Percentiles rank a stretch among this genome's conserved stretches.
Evolutionary conservation across 768 basidiomycete genomes (phyloP).

Genomic region (Calocybe indica): DNA sequence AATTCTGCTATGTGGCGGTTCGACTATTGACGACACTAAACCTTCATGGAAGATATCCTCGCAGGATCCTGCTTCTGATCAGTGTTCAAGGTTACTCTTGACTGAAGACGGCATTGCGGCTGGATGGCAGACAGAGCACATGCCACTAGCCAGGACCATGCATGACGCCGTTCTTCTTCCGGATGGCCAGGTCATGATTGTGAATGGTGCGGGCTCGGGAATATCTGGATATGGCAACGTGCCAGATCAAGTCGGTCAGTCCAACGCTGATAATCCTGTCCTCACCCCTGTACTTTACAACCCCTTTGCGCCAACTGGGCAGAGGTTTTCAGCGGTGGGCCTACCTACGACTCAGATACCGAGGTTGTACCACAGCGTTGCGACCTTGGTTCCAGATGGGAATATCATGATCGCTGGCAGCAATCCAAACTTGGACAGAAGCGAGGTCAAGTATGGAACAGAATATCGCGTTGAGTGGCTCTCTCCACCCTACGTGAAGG

Average conservation of each 20-base stretch:
- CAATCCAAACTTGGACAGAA: constrained; percentile 79
- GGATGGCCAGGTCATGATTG: constrained; percentile 64
- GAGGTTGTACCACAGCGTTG: constrained; percentile 79
- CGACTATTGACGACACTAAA: constrained; percentile 53
- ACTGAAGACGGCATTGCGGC: constrained; percentile 55
- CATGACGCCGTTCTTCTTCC: constrained; percentile 78
- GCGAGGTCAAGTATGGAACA: constrained; percentile 66
- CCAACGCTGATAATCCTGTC: constrained; percentile 74
- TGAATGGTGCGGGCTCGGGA: constrained; percentile 71
- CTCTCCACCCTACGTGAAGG: constrained; percentile 73
- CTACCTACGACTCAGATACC: constrained; percentile 66
- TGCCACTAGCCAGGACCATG: constrained; percentile 74
- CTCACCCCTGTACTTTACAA: constrained; percentile 67
- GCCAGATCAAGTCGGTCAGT: constrained; percentile 57
- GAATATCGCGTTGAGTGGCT: constrained; percentile 90
- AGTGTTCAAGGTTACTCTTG: constrained; percentile 67
- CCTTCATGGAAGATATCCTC: constrained; percentile 62
- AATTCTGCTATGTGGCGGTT: constrained; percentile 75
- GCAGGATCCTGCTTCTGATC: constrained; percentile 64
- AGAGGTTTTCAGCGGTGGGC: constrained; percentile 52
- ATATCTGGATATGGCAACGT: constrained; percentile 81
- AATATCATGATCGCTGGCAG: constrained; percentile 77
- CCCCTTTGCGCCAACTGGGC: constrained; percentile 43
- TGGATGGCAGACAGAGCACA: constrained; percentile 73
- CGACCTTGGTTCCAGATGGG: constrained; percentile 68